These are phyloP conservation scores for Penicillium goetzii DNA, from an alignment of 495 filamentous ascomycete genomes.

Conservation along the genomic window DNA sequence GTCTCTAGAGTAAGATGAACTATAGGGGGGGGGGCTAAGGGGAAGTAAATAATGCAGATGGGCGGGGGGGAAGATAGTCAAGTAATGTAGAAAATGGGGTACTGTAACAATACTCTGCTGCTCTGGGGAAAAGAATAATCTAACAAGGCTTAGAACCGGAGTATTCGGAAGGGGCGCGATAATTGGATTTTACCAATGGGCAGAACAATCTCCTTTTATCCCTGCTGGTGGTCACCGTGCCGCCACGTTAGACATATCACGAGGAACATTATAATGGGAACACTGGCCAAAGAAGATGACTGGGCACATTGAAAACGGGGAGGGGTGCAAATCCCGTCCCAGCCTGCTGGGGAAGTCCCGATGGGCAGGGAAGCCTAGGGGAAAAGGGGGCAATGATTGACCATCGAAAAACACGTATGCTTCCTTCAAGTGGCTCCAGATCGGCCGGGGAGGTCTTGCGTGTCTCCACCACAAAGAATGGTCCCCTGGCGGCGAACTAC, in stretches of 20 bases:
- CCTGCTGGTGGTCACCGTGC: slow-evolving; percentile 17
- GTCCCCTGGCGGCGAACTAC: slow-evolving; percentile 12
- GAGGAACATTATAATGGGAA: slow-evolving; percentile 20
- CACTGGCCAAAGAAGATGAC: slow-evolving; percentile 12
- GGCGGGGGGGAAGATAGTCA: background rate
- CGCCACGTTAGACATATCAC: slow-evolving; percentile 39
- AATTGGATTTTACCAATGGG: slow-evolving; percentile 21
- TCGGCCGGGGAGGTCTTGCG: slow-evolving; percentile 22
- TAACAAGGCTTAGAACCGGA: slow-evolving; percentile 3
- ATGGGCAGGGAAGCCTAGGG: slow-evolving; percentile 18
- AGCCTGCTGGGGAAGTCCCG: slow-evolving; percentile 16
- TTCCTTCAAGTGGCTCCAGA: slow-evolving; percentile 20
- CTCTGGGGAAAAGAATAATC: background rate
- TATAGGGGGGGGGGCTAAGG: background rate
- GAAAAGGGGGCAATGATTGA: slow-evolving; percentile 28
- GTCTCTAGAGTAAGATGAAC: background rate
- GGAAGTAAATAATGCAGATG: background rate
- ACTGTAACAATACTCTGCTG: background rate
- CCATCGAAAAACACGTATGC: slow-evolving; percentile 19
- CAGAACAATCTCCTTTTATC: slow-evolving; percentile 10
- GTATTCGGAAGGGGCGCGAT: slow-evolving; percentile 18
- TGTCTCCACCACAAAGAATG: slow-evolving; percentile 26
- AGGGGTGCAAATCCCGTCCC: slow-evolving; percentile 19
- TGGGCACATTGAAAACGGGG: slow-evolving; percentile 24
- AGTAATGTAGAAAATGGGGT: background rate